phyloP scores from a whole-genome alignment of 2,329 filamentous ascomycete species.

The Pestalotiopsis sp. region DNA sequence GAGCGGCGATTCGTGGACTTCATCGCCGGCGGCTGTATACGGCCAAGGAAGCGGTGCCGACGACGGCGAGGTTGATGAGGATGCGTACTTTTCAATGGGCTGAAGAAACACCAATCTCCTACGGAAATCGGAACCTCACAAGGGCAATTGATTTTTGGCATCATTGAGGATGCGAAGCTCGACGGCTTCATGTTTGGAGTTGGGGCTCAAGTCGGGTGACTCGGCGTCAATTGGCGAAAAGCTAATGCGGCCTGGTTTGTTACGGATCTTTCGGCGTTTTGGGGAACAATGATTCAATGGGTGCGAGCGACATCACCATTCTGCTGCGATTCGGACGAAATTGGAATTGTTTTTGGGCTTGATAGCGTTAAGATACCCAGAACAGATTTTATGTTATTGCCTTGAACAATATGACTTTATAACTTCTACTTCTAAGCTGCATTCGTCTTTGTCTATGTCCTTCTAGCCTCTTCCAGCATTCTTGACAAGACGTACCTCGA shows the following conservation, averaged over 20 bases:
- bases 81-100: conserved; percentile 20
- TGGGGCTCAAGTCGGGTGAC: not conserved
- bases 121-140: not conserved
- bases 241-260: not conserved
- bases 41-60: not conserved
- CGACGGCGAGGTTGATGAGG: conserved; percentile 12
- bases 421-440: not conserved
- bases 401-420: not conserved
- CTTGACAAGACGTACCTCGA: not conserved
- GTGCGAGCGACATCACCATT: not conserved
- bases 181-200: not conserved
- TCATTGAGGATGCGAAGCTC: not conserved
- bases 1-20: not conserved
- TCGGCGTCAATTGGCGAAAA: not conserved
- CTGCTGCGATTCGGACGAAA: not conserved
- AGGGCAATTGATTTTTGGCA: not conserved
- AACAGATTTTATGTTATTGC: not conserved
- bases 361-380: conserved; percentile 7
- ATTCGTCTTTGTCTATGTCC: not conserved
- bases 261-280: not conserved
- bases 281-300: not conserved
- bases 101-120: not conserved
- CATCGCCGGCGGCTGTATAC: not conserved
- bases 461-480: not conserved
- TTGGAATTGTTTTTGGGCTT: not conserved